A percentile compares a stretch with the other conserved stretches of the same genome.
Conservation (phyloP, 148 eudicot species). For the Tetragonia tetragonoides region DNA sequence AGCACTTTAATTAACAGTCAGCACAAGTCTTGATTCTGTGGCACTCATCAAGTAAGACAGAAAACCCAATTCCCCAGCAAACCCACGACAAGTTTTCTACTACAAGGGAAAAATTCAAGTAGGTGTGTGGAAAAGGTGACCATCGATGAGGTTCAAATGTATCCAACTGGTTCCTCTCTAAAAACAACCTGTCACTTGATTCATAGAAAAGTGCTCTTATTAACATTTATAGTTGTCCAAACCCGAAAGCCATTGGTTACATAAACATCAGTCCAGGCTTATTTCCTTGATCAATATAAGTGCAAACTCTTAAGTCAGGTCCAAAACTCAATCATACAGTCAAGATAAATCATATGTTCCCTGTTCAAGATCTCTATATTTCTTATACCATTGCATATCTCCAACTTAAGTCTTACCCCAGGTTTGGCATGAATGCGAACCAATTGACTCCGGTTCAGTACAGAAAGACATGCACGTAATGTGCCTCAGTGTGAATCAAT, state of each 20-base stretch:
- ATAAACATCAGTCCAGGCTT: not conserved
- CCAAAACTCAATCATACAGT: not conserved
- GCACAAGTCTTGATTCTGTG: not conserved
- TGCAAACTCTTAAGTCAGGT: not conserved
- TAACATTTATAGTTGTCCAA: not conserved
- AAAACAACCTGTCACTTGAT: not conserved
- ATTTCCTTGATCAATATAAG: not conserved
- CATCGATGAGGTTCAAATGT: not conserved
- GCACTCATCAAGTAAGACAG: not conserved
- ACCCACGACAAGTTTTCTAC: not conserved
- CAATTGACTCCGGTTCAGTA: not conserved
- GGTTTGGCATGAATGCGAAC: not conserved
- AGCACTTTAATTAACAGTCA: not conserved
- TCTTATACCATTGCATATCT: not conserved
- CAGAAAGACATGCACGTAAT: not conserved
- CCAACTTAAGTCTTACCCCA: not conserved
- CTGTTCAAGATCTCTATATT: not conserved
- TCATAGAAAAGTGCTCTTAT: not conserved
- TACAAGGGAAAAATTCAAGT: not conserved
- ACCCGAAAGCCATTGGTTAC: not conserved
- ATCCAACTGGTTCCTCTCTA: too few relatives aligned
- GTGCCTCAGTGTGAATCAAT: not conserved
- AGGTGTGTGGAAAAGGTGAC: not conserved
- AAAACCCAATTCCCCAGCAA: not conserved
- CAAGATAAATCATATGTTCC: not conserved